phyloP scores from a whole-genome alignment of 1,284 basidiomycete genomes.

The Cutaneotrichosporon sp. region DNA sequence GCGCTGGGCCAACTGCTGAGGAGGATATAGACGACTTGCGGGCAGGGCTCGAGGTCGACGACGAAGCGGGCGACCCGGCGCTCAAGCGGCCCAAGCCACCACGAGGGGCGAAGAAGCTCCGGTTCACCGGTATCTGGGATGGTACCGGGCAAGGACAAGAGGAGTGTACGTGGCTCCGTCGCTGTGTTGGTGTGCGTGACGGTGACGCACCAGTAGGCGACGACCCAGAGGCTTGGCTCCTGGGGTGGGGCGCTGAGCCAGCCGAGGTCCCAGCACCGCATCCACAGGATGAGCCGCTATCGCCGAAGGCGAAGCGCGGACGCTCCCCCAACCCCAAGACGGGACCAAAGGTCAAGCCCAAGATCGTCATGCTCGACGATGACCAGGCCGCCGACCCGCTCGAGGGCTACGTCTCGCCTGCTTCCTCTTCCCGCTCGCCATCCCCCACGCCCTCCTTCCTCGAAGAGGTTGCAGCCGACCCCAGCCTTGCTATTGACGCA shows the following conservation, averaged over 20 bases:
- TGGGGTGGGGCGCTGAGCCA: constrained; percentile 37
- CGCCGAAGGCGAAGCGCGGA: constrained; percentile 10
- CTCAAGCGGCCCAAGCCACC: constrained; percentile 11
- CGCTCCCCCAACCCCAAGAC: constrained; percentile 13
- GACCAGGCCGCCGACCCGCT: constrained; percentile 72
- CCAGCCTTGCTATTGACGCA: constrained; percentile 60
- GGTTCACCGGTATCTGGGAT: constrained; percentile 66
- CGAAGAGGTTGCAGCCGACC: constrained; percentile 78
- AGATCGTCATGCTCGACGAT: constrained; percentile 39
- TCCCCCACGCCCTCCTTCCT: constrained; percentile 78
- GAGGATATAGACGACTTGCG: constrained; percentile 46
- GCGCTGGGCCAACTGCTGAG: constrained; percentile 13
- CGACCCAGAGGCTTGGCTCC: constrained; percentile 28
- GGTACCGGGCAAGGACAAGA: constrained; percentile 67
- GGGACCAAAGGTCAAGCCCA: constrained; percentile 28
- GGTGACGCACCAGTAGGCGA: constrained; percentile 50
- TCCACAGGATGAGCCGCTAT: neutral
- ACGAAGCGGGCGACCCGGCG: constrained; percentile 25
- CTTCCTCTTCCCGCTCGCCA: constrained; percentile 71
- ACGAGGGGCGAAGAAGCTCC: constrained; percentile 62
- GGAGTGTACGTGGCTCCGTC: constrained; percentile 65
- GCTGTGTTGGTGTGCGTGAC: constrained; percentile 60
- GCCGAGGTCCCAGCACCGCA: neutral
- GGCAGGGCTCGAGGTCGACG: constrained; percentile 44
- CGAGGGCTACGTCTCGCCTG: constrained; percentile 65